Conservation (phyloP, 2,329 filamentous ascomycete species). For the Lachnellula arida region DNA sequence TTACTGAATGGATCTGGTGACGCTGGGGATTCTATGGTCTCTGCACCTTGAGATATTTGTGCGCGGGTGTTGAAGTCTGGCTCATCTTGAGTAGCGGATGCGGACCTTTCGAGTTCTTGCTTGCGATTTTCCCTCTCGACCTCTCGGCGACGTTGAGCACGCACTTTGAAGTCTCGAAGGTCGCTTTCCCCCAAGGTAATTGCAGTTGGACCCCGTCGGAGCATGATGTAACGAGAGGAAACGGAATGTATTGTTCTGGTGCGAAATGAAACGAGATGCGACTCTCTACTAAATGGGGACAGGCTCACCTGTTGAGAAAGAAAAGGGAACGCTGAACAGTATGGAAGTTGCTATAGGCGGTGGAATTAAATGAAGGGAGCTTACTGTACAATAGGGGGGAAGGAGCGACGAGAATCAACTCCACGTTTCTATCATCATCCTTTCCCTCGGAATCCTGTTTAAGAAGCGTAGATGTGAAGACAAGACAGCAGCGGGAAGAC, state of each 20-base stretch:
- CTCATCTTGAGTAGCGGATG: background rate
- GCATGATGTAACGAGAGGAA: conserved; percentile 18
- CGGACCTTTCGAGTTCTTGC: conserved; percentile 2
- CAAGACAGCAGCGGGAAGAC: too few relatives aligned
- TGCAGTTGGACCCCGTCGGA: conserved; percentile 23
- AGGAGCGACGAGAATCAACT: too few relatives aligned
- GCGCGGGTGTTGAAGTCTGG: background rate
- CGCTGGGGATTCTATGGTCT: background rate
- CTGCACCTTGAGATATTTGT: background rate
- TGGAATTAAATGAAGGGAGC: too few relatives aligned
- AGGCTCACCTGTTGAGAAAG: background rate
- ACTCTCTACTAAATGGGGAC: background rate
- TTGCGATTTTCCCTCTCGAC: conserved; percentile 5
- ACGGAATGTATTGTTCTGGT: too few relatives aligned
- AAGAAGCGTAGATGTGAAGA: too few relatives aligned
- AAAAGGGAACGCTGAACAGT: background rate
- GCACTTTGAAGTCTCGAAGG: conserved; percentile 23
- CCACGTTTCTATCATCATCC: too few relatives aligned
- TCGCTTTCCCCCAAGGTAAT: conserved; percentile 25
- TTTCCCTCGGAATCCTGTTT: too few relatives aligned
- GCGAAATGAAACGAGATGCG: background rate
- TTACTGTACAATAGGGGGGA: too few relatives aligned
- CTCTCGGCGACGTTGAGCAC: conserved; percentile 10
- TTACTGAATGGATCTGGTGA: background rate
- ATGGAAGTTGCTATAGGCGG: too few relatives aligned